Evolutionary conservation across 306 rosid genomes (phyloP).

Genomic region (Lithocarpus polystachyus): DNA sequence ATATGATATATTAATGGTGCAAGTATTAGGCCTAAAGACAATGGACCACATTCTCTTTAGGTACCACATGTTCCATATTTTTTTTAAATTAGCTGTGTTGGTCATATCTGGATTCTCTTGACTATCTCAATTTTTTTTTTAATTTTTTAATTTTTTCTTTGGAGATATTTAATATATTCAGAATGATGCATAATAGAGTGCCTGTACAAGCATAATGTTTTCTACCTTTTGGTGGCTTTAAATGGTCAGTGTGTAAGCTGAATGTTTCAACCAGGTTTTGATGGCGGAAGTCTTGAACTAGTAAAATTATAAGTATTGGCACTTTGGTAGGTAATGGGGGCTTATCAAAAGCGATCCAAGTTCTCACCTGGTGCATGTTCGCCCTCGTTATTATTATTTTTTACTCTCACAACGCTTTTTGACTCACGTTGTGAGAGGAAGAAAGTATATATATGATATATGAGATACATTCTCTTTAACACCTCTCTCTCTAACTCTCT

Average conservation of each 20-base stretch:
- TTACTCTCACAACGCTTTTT: too few species aligned
- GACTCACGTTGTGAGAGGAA: too few species aligned
- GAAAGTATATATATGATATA: too few species aligned
- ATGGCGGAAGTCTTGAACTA: not conserved
- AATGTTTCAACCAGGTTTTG: not conserved
- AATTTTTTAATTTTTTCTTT: not conserved
- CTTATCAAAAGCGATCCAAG: not conserved
- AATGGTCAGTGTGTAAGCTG: not conserved
- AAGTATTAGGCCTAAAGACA: constrained; percentile 39
- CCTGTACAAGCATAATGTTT: too few species aligned
- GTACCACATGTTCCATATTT: constrained; percentile 34
- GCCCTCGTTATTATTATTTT: too few species aligned
- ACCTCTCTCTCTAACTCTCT: too few species aligned
- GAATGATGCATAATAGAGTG: constrained; percentile 22
- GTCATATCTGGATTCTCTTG: constrained; percentile 40
- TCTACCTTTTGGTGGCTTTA: too few species aligned
- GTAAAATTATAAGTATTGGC: not conserved
- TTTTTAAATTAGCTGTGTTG: constrained; percentile 27
- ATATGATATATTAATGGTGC: constrained; percentile 49
- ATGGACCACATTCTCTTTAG: constrained; percentile 36
- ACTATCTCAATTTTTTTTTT: constrained; percentile 25
- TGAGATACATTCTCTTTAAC: too few species aligned
- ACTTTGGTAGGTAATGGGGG: not conserved
- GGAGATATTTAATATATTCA: constrained; percentile 16
- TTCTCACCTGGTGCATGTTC: too few species aligned